Percentiles rank a stretch among this genome's conserved stretches.
These are phyloP conservation scores for Candida xiaguanensis DNA, from an alignment of 805 yeast species.

Conservation along the genomic window DNA sequence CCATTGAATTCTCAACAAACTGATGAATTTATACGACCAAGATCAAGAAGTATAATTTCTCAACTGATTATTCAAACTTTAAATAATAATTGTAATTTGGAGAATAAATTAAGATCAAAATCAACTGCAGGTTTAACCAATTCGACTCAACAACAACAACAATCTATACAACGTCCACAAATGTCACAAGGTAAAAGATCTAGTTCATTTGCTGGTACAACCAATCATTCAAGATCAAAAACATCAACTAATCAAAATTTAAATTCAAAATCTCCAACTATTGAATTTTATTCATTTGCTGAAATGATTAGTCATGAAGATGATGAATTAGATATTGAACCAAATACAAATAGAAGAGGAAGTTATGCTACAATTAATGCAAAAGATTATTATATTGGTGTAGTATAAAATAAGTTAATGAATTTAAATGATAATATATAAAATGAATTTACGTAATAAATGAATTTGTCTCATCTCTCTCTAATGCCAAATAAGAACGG, in stretches of 20 bases:
- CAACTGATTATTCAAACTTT: constrained; percentile 9
- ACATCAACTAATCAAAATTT: not conserved
- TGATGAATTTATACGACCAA: constrained; percentile 4
- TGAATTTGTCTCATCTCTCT: too few species aligned
- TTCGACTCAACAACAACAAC: too few species aligned
- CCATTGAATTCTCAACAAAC: not conserved
- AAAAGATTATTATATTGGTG: constrained; percentile 23
- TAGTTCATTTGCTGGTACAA: constrained; percentile 8
- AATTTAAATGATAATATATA: not conserved
- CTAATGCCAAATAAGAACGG: too few species aligned
- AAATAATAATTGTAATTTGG: constrained; percentile 4
- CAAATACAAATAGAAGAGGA: constrained; percentile 7
- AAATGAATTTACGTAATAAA: too few species aligned
- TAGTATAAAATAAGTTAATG: not conserved
- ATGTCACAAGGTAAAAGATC: constrained; percentile 1
- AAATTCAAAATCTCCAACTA: constrained; percentile 12
- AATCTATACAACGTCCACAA: not conserved
- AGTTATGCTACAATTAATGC: constrained; percentile 18
- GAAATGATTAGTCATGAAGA: constrained; percentile 24
- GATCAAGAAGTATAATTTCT: constrained; percentile 9
- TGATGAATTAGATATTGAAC: not conserved
- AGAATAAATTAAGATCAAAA: not conserved
- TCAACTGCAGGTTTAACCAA: constrained; percentile 1
- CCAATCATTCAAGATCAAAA: constrained; percentile 5
- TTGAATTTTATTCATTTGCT: constrained; percentile 30